These are phyloP conservation scores for Aquilaria agallochum DNA, from an alignment of 441 rosid species.

Conservation along the genomic window DNA sequence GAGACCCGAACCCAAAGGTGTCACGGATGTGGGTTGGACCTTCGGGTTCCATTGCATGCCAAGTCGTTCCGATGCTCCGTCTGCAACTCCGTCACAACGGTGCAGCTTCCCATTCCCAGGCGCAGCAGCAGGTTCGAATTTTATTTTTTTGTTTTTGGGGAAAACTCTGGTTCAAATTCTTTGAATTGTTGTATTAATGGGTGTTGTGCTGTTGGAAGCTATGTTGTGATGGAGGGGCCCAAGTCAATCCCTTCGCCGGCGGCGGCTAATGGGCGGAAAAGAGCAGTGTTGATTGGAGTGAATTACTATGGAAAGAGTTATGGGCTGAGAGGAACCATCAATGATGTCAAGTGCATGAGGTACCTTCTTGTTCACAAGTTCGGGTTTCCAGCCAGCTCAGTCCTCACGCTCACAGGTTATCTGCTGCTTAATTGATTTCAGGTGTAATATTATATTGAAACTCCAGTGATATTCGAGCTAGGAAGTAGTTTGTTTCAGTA, in stretches of 20 bases:
- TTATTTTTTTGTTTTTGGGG: too few relatives aligned
- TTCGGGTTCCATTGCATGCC: conserved; percentile 33
- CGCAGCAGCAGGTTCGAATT: background rate
- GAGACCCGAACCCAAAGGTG: conserved; percentile 39
- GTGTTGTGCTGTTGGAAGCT: background rate
- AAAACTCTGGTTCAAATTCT: too few relatives aligned
- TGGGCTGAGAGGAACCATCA: conserved; percentile 59
- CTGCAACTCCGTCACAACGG: conserved; percentile 41
- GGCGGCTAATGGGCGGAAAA: conserved; percentile 49
- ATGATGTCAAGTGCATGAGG: conserved; percentile 71
- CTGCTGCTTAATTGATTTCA: too few relatives aligned
- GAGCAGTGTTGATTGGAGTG: conserved; percentile 72
- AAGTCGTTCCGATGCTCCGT: conserved; percentile 34
- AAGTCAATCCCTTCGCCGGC: conserved; percentile 18
- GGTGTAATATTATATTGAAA: too few relatives aligned
- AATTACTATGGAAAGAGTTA: conserved; percentile 52
- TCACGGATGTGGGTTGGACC: conserved; percentile 40
- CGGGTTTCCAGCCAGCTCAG: conserved; percentile 61
- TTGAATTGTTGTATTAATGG: too few relatives aligned
- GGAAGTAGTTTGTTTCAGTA: too few relatives aligned
- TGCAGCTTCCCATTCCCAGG: conserved; percentile 12
- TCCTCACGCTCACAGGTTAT: conserved; percentile 67
- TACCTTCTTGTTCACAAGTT: conserved; percentile 50
- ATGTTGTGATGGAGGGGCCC: conserved; percentile 4
- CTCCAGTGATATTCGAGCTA: too few relatives aligned